phyloP scores from a whole-genome alignment of 2,329 filamentous ascomycete genomes.

The Aspergillus ochraceoroseus region DNA sequence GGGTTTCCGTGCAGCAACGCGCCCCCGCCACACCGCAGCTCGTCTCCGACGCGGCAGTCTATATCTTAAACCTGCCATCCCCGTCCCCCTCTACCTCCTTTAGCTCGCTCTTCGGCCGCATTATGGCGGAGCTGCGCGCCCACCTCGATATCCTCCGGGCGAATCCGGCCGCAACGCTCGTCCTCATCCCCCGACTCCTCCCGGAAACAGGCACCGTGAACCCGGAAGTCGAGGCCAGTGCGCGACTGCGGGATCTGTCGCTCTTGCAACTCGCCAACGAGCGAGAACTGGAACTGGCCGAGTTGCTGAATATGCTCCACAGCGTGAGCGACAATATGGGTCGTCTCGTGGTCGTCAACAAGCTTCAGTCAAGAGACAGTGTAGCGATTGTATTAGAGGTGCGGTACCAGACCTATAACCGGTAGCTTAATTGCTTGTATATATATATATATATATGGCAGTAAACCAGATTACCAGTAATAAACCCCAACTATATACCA shows the following conservation, averaged over 20 bases:
- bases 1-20: conserved; percentile 10
- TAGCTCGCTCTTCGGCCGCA: conserved; percentile 11
- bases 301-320: conserved; percentile 5
- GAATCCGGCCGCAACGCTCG: conserved; percentile 24
- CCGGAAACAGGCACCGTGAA: conserved; percentile 1
- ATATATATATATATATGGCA: too few relatives aligned
- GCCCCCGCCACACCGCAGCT: conserved; percentile 6
- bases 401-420: conserved; percentile 7
- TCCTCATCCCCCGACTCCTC: conserved; percentile 24
- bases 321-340: conserved; percentile 9
- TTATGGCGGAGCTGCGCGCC: conserved; percentile 29
- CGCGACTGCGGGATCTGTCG: conserved; percentile 6
- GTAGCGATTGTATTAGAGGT: conserved; percentile 7
- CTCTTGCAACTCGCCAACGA: conserved; percentile 10
- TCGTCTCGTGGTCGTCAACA: conserved; percentile 10
- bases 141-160: conserved; percentile 32
- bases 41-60: conserved; percentile 31
- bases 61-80: conserved; percentile 31
- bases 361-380: conserved; percentile 3
- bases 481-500: too few relatives aligned
- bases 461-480: too few relatives aligned
- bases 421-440: too few relatives aligned
- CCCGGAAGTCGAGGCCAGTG: conserved; percentile 2
- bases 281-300: conserved; percentile 2
- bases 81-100: conserved; percentile 11